Evolutionary conservation across 805 yeast species (phyloP), one percentile per base, ranked within the genome.

Genomic region (Schwanniomyces pseudopolymorphus): DNA sequence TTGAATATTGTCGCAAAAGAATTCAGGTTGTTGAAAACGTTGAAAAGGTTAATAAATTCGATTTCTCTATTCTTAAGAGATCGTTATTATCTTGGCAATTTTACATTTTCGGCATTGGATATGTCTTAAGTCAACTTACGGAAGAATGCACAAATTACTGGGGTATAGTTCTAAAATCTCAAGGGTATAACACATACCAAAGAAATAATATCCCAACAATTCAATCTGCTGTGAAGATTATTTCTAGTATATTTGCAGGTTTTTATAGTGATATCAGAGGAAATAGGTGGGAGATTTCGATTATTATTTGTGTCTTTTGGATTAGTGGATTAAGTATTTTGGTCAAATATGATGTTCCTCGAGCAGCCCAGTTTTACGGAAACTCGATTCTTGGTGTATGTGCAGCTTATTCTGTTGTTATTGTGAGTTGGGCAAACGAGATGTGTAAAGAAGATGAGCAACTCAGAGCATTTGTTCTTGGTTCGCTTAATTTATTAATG

Each of bases 61-160:
- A 38, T 19, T 28, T 25, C 10, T 17, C 27, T 13, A n/a, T 43
- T 14, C 14, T 45, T 22, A 35, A 35, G 17, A 51, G 61, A 10
- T 27, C n/a, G n/a, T n/a, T 27, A n/a, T 27, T n/a, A 27, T 27
- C 14, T 27, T 27, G 33, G 14, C 33, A 27, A 27, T 27, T 27
- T 43, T 74, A 28, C 72, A 73, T 4, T 66, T 75, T 40, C 82
- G 85, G 85, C 83, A 27, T 78, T 57, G 76, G 76, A 78, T 81
- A 78, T 69, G 57, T 77, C 33, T 79, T 77, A 21, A 80, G 79
- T 16, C 81, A 81, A 50, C 75, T 73, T 45, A 75, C 74, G 50
- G 72, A 74, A 44, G 72, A 79, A 11, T 76, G 69, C 52, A 69
- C 73, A 4, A 61, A 76, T 8, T 77, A 77, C 57, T 59, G 69